These are phyloP conservation scores for Camillea tinctor DNA, from an alignment of 2,329 filamentous ascomycete genomes.

Conservation along the genomic window DNA sequence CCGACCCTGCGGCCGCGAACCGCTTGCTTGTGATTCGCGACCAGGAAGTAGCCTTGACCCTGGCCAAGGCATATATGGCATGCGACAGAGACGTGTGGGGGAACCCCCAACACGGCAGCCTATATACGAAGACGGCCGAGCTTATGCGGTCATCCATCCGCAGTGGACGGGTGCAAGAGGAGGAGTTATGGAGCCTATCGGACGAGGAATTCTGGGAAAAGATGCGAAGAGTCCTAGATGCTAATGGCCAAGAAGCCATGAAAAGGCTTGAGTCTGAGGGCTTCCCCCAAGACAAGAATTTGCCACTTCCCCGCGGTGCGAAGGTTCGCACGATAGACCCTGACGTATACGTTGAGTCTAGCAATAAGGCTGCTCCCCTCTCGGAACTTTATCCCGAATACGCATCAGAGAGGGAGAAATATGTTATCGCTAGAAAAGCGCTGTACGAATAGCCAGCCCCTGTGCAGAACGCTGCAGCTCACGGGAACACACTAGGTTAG, in stretches of 20 bases:
- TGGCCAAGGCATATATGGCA: constrained; percentile 34
- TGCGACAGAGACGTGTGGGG: constrained; percentile 38
- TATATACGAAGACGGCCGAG: constrained; percentile 34
- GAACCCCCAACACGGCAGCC: constrained; percentile 35
- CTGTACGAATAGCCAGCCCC: constrained; percentile 7
- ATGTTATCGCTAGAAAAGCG: constrained; percentile 14
- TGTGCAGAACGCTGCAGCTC: background rate
- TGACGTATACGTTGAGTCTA: constrained; percentile 23
- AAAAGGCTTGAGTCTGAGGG: constrained; percentile 22
- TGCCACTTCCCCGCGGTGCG: constrained; percentile 27
- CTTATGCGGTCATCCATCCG: constrained; percentile 29
- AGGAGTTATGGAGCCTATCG: constrained; percentile 34
- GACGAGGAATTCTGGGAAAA: constrained; percentile 37
- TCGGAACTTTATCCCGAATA: constrained; percentile 22
- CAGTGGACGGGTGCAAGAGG: constrained; percentile 27
- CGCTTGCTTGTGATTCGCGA: constrained; percentile 35
- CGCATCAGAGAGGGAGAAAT: constrained; percentile 17
- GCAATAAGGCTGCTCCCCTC: constrained; percentile 13
- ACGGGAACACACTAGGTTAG: background rate
- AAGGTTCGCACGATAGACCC: constrained; percentile 36
- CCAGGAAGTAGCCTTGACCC: constrained; percentile 27
- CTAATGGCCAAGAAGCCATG: constrained; percentile 16
- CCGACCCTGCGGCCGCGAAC: constrained; percentile 20
- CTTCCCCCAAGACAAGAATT: constrained; percentile 21
- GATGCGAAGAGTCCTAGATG: constrained; percentile 23